phyloP scores from a whole-genome alignment of 2,329 filamentous ascomycete species.

The Lasiodiplodia sp. region DNA sequence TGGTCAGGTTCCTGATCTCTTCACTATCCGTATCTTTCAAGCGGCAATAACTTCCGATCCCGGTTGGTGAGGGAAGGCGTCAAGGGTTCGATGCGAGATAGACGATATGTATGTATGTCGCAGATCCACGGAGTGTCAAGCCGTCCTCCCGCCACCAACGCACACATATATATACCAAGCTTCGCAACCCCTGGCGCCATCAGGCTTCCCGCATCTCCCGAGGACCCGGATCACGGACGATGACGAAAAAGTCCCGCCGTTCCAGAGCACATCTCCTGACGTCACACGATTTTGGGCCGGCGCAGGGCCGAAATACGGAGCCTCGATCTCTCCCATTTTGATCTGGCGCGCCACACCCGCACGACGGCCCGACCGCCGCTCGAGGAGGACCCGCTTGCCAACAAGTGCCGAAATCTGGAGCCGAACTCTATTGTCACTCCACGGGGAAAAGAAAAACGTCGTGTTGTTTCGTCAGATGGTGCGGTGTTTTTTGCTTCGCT shows the following conservation, averaged over 20 bases:
- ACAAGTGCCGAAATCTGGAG: conserved; percentile 24
- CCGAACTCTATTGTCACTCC: conserved; percentile 23
- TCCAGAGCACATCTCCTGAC: conserved; percentile 4
- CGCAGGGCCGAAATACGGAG: background rate
- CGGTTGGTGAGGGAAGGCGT: background rate
- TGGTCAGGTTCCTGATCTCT: background rate
- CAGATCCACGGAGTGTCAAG: background rate
- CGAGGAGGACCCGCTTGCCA: background rate
- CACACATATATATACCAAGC: background rate
- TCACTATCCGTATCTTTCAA: background rate
- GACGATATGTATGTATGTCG: background rate
- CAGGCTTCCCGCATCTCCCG: background rate
- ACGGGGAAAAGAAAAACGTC: background rate
- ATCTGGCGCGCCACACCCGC: conserved; percentile 1
- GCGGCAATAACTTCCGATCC: background rate
- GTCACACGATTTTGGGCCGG: conserved; percentile 3
- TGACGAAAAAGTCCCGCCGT: background rate
- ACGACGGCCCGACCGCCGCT: background rate
- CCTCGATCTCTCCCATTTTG: background rate
- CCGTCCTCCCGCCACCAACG: background rate
- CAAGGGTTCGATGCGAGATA: background rate
- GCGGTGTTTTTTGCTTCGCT: background rate
- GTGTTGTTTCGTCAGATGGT: background rate
- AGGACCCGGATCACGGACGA: background rate
- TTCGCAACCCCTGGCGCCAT: background rate